Percentiles rank a stretch among this genome's conserved stretches.
Evolutionary conservation across 176 grass and related monocot genomes (phyloP).

Genomic region (Oryza nivara): DNA sequence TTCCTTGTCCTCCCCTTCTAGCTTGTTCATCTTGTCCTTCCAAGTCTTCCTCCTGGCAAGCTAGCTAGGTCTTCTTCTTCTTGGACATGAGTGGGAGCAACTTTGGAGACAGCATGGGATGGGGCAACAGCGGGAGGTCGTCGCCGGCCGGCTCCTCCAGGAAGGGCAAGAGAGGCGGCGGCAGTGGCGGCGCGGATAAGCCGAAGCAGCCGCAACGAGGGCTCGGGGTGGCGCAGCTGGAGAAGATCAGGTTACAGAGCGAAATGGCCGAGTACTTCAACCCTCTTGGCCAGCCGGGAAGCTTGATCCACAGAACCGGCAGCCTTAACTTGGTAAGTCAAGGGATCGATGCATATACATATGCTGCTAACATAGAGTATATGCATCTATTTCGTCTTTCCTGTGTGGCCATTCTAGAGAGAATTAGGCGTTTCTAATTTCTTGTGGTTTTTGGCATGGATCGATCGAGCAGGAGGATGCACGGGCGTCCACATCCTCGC

Average conservation of each 20-base stretch:
- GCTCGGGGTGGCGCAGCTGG: constrained; percentile 74
- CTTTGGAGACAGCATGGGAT: constrained; percentile 63
- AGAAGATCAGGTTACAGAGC: constrained; percentile 84
- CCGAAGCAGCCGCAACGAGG: constrained; percentile 81
- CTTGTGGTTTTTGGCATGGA: constrained; percentile 19
- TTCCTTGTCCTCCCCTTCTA: not conserved
- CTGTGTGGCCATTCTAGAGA: not conserved
- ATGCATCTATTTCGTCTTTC: not conserved
- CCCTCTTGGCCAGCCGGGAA: constrained; percentile 58
- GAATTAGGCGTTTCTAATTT: constrained; percentile 43
- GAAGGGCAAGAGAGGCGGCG: constrained; percentile 64
- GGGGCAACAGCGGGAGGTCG: constrained; percentile 49
- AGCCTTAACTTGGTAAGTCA: constrained; percentile 57
- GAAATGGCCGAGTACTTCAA: constrained; percentile 77
- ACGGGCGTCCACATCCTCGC: constrained; percentile 54
- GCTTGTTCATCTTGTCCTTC: constrained; percentile 43
- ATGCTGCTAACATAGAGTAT: not conserved
- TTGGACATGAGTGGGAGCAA: constrained; percentile 65
- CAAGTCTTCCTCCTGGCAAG: constrained; percentile 42
- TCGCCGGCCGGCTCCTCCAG: constrained; percentile 47
- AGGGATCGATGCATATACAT: not conserved
- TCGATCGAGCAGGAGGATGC: constrained; percentile 58
- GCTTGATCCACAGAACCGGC: constrained; percentile 52
- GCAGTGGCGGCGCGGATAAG: constrained; percentile 45
- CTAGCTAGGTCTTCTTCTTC: constrained; percentile 36